phyloP scores from a whole-genome alignment of 1,284 basidiomycete genomes.

The Schizophyllum commune region DNA sequence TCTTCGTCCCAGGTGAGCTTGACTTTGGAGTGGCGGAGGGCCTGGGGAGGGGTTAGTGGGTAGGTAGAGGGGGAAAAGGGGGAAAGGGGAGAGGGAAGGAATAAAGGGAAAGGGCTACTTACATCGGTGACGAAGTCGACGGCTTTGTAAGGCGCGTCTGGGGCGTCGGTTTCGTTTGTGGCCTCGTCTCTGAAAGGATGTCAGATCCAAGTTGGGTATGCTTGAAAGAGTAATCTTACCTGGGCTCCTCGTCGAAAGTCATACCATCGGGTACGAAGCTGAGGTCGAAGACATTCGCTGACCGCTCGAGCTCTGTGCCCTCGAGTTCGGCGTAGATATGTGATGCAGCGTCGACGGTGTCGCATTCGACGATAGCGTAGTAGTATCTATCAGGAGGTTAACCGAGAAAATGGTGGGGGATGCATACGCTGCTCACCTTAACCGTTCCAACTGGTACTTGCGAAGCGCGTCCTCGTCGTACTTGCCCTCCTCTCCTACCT shows the following conservation, averaged over 20 bases:
- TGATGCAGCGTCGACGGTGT: constrained; percentile 69
- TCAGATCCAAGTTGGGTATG: constrained; percentile 5
- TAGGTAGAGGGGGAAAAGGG: background rate
- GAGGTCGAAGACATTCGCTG: constrained; percentile 93
- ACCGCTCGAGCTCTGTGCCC: constrained; percentile 93
- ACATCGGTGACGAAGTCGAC: constrained; percentile 95
- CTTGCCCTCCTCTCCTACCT: constrained; percentile 60
- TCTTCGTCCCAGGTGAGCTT: constrained; percentile 99
- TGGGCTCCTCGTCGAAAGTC: constrained; percentile 77
- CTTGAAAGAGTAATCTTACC: constrained; percentile 34
- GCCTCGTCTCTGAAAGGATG: constrained; percentile 67
- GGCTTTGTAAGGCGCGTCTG: constrained; percentile 54
- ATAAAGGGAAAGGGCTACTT: constrained; percentile 20
- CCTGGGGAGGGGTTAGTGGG: constrained; percentile 38
- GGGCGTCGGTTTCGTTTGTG: constrained; percentile 50
- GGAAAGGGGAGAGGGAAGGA: background rate
- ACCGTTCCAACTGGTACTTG: constrained; percentile 89
- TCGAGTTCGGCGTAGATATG: constrained; percentile 86
- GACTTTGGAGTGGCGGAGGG: constrained; percentile 96
- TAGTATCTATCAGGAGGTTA: constrained; percentile 63
- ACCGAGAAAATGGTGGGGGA: background rate
- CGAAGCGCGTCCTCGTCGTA: constrained; percentile 87
- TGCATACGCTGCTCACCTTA: constrained; percentile 56
- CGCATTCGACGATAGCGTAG: constrained; percentile 93
- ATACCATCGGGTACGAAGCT: constrained; percentile 93